phyloP scores from a whole-genome alignment of 108 stramenopile species.

The Fragilaria radians region DNA sequence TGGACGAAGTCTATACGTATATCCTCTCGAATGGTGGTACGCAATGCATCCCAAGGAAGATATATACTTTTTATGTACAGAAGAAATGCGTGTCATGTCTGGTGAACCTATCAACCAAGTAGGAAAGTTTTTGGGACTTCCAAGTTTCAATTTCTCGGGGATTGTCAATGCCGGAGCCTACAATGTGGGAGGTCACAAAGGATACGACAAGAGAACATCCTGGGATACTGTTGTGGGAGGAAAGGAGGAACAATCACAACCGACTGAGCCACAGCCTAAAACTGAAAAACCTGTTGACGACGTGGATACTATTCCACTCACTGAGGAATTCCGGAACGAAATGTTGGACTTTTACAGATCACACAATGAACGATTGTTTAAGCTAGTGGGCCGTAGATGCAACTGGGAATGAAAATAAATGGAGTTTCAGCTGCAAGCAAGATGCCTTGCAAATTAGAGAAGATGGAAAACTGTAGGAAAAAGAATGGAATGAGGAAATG shows the following conservation, averaged over 20 bases:
- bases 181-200: conserved; percentile 75
- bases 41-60: conserved; percentile 35
- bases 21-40: conserved; percentile 88
- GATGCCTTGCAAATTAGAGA: no score
- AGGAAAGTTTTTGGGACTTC: conserved; percentile 60
- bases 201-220: conserved; percentile 64
- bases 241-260: not conserved
- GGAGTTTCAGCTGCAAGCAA: no score
- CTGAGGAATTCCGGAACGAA: conserved; percentile 47
- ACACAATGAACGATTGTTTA: conserved; percentile 77
- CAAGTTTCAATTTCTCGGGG: conserved; percentile 42
- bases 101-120: conserved; percentile 41
- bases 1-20: conserved; percentile 58
- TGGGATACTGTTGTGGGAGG: conserved; percentile 36
- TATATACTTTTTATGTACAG: conserved; percentile 67
- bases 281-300: not conserved
- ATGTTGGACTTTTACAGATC: conserved; percentile 58
- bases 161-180: conserved; percentile 46
- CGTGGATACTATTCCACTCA: conserved; percentile 35
- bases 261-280: not conserved
- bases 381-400: conserved; percentile 59
- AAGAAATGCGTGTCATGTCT: conserved; percentile 46
- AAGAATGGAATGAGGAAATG: no score
- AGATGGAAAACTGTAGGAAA: no score
- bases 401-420: no score